Base-by-base conservation (phyloP, 2,329 filamentous ascomycete genomes). In the Penicillium sp. region DNA sequence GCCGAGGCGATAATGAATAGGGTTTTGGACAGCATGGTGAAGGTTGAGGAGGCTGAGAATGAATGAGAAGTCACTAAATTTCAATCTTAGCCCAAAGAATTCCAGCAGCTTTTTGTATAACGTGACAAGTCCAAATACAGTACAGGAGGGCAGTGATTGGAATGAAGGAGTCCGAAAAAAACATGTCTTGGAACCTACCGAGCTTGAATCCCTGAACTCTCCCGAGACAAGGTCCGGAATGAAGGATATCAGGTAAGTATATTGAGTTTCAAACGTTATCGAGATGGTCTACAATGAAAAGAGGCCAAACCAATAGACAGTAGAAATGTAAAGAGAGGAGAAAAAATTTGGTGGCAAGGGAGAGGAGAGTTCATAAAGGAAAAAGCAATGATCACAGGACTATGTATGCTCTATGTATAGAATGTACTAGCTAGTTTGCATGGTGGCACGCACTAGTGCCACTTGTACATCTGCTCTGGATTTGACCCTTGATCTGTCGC, bases 1-100 rank as follows among this genome's bases (percentile, higher is more conserved):
- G 55, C 54, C 27, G 68, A 67, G 54, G 69, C 61, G 44, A 77
- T 52, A 43, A 66, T 59, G 52, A 75, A 57, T 21, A 77, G 52
- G 34, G 62, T 67, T 51, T 58, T 68, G 51, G 60, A 61, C 56
- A 68, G 47, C 66, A 69, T 71, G 8, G 45, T 63, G 55, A 43
- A 31, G 31, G 36, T 40, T 57, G 49, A 29, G 3, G 3, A 16
- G 32, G 18, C 8, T 61, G 55, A 52, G 58, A 56, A 39, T 22
- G 50, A 44, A 48, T 18, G 44, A 46, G 27, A 40, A 27, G 13
- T 2, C 7, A 43, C 43, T 59, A 22, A 21, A 45, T 24, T 27
- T 24, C 10, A 31, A 11, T 14, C 8, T 50, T 34, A 54, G 52
- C 27, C 6, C 10, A 9, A 42, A 32, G 39, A 38, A 40, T 53